A percentile compares a stretch with the other conserved stretches of the same genome.
phyloP scores from a whole-genome alignment of 768 basidiomycete species.

The Boletales sp. region DNA sequence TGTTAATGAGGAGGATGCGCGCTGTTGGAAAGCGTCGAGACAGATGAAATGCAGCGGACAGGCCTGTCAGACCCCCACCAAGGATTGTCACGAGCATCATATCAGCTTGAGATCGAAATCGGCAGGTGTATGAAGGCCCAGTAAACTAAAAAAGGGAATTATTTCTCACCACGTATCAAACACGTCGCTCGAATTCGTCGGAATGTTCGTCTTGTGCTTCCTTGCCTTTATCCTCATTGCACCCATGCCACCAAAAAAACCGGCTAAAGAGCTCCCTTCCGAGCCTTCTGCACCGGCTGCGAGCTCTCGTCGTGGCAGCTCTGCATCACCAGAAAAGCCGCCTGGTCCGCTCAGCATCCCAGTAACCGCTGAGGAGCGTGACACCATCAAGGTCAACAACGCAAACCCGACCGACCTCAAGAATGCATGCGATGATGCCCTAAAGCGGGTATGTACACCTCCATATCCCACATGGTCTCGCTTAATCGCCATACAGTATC shows the following conservation, averaged over 20 bases:
- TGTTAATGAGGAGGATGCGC: conserved; percentile 69
- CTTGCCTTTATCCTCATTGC: background rate
- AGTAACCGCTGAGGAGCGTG: conserved; percentile 43
- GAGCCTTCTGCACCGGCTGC: conserved; percentile 10
- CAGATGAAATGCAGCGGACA: conserved; percentile 78
- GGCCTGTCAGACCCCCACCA: conserved; percentile 79
- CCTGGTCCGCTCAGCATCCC: conserved; percentile 52
- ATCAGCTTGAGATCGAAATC: background rate
- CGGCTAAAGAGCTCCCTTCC: conserved; percentile 8
- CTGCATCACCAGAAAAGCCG: conserved; percentile 36
- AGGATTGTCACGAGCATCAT: conserved; percentile 52
- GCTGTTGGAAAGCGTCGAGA: conserved; percentile 57
- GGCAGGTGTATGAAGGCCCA: background rate
- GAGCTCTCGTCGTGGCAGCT: conserved; percentile 26
- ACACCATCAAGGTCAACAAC: conserved; percentile 60
- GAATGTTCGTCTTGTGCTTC: background rate
- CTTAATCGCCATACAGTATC: conserved; percentile 49
- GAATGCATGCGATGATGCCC: conserved; percentile 79
- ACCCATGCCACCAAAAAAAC: conserved; percentile 21
- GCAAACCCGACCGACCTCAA: conserved; percentile 56
- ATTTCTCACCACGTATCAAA: conserved; percentile 19
- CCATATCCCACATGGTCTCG: background rate
- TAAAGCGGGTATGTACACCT: conserved; percentile 68
- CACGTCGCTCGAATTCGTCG: conserved; percentile 17
- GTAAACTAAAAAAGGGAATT: conserved; percentile 1